These are phyloP conservation scores for Calonectria fujianensis DNA, from an alignment of 2,329 filamentous ascomycete genomes.

Conservation along the genomic window DNA sequence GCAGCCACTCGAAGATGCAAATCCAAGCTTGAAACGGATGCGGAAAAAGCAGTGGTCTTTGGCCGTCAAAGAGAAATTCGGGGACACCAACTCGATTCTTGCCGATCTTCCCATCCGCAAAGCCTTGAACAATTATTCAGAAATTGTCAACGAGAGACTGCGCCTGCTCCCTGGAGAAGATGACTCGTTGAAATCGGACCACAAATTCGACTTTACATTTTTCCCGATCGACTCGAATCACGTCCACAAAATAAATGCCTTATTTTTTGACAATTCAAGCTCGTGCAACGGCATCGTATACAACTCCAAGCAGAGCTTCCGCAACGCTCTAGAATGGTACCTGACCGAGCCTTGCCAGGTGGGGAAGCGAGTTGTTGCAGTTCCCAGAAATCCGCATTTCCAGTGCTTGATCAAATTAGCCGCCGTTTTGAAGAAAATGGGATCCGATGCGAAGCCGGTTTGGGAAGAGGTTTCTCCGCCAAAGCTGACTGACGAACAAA, in stretches of 20 bases:
- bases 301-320: neutral
- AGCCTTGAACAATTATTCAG: conserved; percentile 9
- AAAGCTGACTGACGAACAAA: neutral
- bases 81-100: neutral
- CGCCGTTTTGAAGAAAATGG: neutral
- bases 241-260: conserved; percentile 3
- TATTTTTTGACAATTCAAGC: neutral
- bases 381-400: neutral
- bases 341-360: neutral
- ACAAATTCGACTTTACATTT: conserved; percentile 16
- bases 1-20: conserved; percentile 47
- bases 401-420: neutral
- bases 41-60: neutral
- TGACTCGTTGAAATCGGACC: neutral
- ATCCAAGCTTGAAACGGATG: neutral
- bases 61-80: neutral
- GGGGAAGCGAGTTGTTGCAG: neutral
- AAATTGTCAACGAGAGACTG: neutral
- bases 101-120: conserved; percentile 11
- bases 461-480: neutral
- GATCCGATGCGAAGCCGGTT: neutral
- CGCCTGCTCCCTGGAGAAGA: neutral
- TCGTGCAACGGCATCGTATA: conserved; percentile 2
- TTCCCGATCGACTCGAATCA: neutral
- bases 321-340: neutral